Evolutionary conservation across 306 rosid species (phyloP).

Genomic region (Ammopiptanthus mongolicus): DNA sequence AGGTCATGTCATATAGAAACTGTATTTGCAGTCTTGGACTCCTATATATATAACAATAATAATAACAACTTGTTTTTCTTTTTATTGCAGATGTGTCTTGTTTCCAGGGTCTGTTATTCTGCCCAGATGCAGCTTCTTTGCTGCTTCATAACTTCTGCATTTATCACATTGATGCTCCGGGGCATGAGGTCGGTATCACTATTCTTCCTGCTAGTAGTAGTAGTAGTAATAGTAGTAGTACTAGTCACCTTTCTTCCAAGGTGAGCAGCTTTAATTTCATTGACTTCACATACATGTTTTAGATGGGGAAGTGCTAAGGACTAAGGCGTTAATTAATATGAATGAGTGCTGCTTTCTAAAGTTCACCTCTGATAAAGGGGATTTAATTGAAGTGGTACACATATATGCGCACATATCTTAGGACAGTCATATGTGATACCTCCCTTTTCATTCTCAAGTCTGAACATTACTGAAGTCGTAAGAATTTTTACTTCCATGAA

Average conservation of each 20-base stretch:
- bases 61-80: not conserved
- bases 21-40: not conserved
- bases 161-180: slow-evolving; percentile 90
- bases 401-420: not conserved
- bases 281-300: not conserved
- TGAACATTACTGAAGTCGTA: not conserved
- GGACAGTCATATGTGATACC: not conserved
- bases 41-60: not conserved
- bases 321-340: not conserved
- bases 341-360: not conserved
- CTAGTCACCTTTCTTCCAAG: not conserved
- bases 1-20: not conserved
- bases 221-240: not conserved
- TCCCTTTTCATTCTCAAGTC: not conserved
- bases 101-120: slow-evolving; percentile 73
- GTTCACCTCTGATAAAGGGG: not conserved
- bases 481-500: not conserved
- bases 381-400: not conserved
- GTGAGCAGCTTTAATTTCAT: not conserved
- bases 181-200: slow-evolving; percentile 73
- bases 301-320: not conserved
- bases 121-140: slow-evolving; percentile 79
- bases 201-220: not conserved
- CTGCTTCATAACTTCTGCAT: slow-evolving; percentile 83
- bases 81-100: slow-evolving; percentile 62